phyloP scores from a whole-genome alignment of 129 eudicot genomes.

The Flaveria trinervia region DNA sequence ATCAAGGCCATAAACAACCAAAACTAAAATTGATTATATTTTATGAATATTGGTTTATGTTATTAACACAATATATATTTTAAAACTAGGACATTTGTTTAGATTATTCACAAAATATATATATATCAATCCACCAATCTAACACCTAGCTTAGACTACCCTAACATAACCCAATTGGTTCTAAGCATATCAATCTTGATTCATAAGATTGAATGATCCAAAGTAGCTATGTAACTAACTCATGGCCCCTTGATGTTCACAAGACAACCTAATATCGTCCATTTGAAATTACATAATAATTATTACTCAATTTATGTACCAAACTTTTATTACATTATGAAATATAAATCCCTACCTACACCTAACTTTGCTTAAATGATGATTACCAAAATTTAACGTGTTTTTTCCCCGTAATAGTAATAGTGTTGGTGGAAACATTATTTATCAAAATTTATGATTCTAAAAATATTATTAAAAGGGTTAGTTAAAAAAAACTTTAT shows the following conservation, averaged over 20 bases:
- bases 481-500: too few species aligned
- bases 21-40: too few species aligned
- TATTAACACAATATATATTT: too few species aligned
- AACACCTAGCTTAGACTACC: neutral
- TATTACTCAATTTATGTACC: conserved; percentile 5
- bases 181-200: neutral
- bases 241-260: conserved; percentile 15
- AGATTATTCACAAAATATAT: neutral
- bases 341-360: neutral
- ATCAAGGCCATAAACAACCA: too few species aligned
- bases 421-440: too few species aligned
- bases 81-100: neutral
- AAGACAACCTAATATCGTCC: neutral
- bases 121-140: neutral
- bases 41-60: too few species aligned
- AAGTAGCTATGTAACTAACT: conserved; percentile 16
- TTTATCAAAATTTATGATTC: too few species aligned
- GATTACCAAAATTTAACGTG: neutral
- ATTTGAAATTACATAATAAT: neutral
- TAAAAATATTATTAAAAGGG: too few species aligned
- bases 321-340: conserved; percentile 9
- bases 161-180: neutral
- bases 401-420: too few species aligned
- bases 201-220: conserved; percentile 1
- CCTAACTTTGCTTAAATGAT: conserved; percentile 13